Conservation (phyloP, 148 eudicot species). For the Rhododendron ovatum region DNA sequence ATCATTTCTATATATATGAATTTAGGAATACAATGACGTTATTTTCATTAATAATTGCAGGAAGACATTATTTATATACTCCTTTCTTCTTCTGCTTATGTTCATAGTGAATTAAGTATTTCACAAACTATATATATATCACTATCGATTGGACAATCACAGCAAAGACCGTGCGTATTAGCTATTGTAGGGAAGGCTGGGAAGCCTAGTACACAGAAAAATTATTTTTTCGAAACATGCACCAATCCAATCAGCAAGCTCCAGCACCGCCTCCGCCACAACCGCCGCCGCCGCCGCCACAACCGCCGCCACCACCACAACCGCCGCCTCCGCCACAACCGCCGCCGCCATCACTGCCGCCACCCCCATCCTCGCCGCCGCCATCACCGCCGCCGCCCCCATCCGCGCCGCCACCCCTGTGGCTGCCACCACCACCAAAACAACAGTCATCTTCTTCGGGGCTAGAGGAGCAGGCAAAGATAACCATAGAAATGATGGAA, state of each 20-base stretch:
- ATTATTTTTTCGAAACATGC: background rate
- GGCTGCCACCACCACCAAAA: too few species aligned
- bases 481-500: background rate
- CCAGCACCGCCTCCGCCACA: background rate
- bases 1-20: too few species aligned
- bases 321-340: background rate
- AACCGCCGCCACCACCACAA: background rate
- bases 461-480: background rate
- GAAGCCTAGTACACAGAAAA: too few species aligned
- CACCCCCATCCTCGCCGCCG: background rate
- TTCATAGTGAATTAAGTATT: too few species aligned
- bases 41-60: too few species aligned
- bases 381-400: background rate
- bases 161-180: too few species aligned
- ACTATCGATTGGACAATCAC: too few species aligned
- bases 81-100: too few species aligned
- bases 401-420: background rate
- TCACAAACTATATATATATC: too few species aligned
- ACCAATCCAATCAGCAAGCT: background rate
- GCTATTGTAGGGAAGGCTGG: too few species aligned
- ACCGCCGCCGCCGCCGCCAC: background rate
- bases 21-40: too few species aligned
- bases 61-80: too few species aligned
- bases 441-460: background rate
- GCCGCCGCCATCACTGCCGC: background rate